These are phyloP conservation scores for Annona squamosa DNA, from an alignment of 164 flowering plant species.

Conservation along the genomic window DNA sequence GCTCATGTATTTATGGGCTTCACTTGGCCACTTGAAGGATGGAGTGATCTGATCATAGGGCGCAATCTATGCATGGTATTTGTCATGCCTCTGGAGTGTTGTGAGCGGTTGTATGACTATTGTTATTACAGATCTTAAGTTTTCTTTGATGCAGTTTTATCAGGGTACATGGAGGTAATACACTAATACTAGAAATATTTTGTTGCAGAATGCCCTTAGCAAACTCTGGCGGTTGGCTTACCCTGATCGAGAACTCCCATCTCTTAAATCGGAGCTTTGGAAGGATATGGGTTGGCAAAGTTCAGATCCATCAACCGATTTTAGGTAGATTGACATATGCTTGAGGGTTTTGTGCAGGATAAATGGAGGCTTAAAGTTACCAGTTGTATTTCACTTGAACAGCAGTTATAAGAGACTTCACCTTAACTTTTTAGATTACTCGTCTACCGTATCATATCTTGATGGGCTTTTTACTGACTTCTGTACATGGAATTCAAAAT, in stretches of 20 bases:
- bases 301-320: slow-evolving; percentile 92
- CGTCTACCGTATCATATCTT: too few relatives aligned
- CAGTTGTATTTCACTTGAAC: too few relatives aligned
- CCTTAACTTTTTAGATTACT: too few relatives aligned
- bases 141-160: not conserved
- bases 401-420: too few relatives aligned
- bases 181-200: not conserved
- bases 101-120: not conserved
- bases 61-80: too few relatives aligned
- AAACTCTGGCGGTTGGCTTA: slow-evolving; percentile 82
- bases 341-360: not conserved
- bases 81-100: too few relatives aligned
- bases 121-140: not conserved
- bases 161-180: not conserved
- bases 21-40: not conserved
- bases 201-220: slow-evolving; percentile 78
- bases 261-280: slow-evolving; percentile 87
- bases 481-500: too few relatives aligned
- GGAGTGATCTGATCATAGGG: not conserved
- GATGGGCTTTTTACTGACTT: too few relatives aligned
- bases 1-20: not conserved
- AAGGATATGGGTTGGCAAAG: slow-evolving; percentile 99
- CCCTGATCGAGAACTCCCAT: slow-evolving; percentile 66
- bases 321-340: slow-evolving; percentile 42
- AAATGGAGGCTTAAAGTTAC: not conserved